phyloP scores from a whole-genome alignment of 1,139 yeast genomes.

The Yamadazyma sp. region DNA sequence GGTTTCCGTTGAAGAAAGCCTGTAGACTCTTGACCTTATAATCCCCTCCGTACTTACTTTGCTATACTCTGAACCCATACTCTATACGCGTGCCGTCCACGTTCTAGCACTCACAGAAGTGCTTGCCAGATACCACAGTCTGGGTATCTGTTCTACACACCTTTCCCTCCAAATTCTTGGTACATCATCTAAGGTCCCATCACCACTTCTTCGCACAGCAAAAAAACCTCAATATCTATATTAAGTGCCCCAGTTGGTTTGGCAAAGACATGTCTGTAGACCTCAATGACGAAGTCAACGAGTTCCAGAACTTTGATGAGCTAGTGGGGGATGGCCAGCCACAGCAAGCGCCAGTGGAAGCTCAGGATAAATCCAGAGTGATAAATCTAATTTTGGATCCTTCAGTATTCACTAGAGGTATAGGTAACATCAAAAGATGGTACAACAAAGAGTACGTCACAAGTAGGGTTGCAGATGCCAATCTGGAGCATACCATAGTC shows the following conservation, averaged over 20 bases:
- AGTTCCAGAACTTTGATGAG: constrained; percentile 1
- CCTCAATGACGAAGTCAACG: background rate
- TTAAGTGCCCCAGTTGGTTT: background rate
- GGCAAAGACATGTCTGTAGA: background rate
- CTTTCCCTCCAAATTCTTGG: too few relatives aligned
- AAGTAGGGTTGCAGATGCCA: constrained; percentile 7
- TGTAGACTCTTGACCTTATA: too few relatives aligned
- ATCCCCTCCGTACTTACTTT: too few relatives aligned
- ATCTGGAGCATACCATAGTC: constrained; percentile 21
- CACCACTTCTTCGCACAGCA: background rate
- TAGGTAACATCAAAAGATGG: constrained; percentile 62
- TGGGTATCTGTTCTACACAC: too few relatives aligned
- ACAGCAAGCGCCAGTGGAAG: too few relatives aligned
- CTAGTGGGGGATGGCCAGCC: background rate
- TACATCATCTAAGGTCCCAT: too few relatives aligned
- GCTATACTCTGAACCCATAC: too few relatives aligned
- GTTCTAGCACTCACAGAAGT: too few relatives aligned
- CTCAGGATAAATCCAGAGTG: constrained; percentile 5
- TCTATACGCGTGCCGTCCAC: too few relatives aligned
- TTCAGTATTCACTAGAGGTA: constrained; percentile 58
- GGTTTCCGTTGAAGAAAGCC: too few relatives aligned
- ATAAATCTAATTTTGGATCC: constrained; percentile 54
- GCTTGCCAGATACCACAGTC: too few relatives aligned
- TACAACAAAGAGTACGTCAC: constrained; percentile 25
- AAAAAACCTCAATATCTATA: background rate